These are phyloP conservation scores for Lactarius indigo DNA, from an alignment of 768 basidiomycete species.

Conservation along the genomic window DNA sequence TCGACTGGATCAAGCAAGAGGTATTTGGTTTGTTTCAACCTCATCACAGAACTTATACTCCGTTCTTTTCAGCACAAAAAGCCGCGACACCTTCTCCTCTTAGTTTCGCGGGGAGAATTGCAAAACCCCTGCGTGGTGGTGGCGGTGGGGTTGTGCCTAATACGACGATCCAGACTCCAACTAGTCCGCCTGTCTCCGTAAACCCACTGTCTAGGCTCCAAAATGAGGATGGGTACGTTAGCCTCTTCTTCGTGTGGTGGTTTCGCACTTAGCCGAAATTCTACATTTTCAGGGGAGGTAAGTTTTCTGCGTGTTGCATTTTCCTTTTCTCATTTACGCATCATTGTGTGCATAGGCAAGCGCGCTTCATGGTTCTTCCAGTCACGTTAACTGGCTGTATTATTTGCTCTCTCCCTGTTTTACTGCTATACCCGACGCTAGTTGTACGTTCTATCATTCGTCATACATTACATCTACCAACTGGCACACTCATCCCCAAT, in stretches of 20 bases:
- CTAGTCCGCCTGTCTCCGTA: slow-evolving; percentile 45
- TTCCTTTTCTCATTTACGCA: slow-evolving; percentile 16
- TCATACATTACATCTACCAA: slow-evolving; percentile 32
- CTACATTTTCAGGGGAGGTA: slow-evolving; percentile 19
- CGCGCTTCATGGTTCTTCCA: slow-evolving; percentile 94
- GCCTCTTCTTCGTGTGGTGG: neutral
- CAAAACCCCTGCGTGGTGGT: slow-evolving; percentile 93
- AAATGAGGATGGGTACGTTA: slow-evolving; percentile 64
- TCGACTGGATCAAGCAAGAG: slow-evolving; percentile 86
- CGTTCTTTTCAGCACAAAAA: slow-evolving; percentile 62
- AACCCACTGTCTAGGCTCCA: slow-evolving; percentile 72
- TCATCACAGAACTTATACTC: slow-evolving; percentile 20
- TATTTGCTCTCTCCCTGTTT: slow-evolving; percentile 29
- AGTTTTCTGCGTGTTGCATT: slow-evolving; percentile 16
- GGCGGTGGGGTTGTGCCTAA: slow-evolving; percentile 58
- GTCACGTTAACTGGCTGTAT: slow-evolving; percentile 50
- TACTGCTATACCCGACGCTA: slow-evolving; percentile 28
- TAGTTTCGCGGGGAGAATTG: slow-evolving; percentile 84
- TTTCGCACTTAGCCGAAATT: slow-evolving; percentile 22
- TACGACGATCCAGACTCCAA: slow-evolving; percentile 39
- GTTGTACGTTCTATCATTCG: slow-evolving; percentile 33
- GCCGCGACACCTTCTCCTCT: slow-evolving; percentile 64
- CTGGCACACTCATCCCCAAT: slow-evolving; percentile 22
- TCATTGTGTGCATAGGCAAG: slow-evolving; percentile 39
- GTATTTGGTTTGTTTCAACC: slow-evolving; percentile 41